Conservation (phyloP, 257 asterid species). For the Plantago ovata region DNA sequence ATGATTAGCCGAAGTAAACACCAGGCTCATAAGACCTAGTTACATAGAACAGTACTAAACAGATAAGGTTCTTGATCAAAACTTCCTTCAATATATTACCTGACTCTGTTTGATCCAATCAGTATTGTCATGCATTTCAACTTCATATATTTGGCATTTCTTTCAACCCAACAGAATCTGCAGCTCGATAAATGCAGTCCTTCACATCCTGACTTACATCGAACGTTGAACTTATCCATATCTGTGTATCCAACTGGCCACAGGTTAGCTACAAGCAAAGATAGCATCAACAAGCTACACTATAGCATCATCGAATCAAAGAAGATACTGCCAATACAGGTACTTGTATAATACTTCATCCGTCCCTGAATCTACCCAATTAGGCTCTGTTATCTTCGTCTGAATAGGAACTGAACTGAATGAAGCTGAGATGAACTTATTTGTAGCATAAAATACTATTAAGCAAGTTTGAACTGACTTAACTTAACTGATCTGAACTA, state of each 20-base stretch:
- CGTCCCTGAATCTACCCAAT: too few species aligned
- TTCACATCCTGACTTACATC: conserved; percentile 61
- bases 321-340: neutral
- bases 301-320: neutral
- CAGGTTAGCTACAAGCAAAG: conserved; percentile 9
- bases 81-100: conserved; percentile 30
- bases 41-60: too few species aligned
- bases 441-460: too few species aligned
- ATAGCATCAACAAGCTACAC: neutral
- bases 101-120: conserved; percentile 78
- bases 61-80: too few species aligned
- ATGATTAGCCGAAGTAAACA: neutral
- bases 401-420: too few species aligned
- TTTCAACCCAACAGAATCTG: conserved; percentile 75
- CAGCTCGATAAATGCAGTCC: conserved; percentile 71
- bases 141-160: conserved; percentile 54
- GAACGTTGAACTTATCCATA: conserved; percentile 63
- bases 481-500: too few species aligned
- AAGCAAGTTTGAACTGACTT: too few species aligned
- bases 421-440: too few species aligned
- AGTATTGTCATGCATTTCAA: conserved; percentile 59
- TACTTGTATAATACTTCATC: too few species aligned
- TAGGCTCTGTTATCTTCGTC: too few species aligned
- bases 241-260: conserved; percentile 33
- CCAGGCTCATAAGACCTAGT: neutral